Evolutionary conservation across 345 rosid genomes (phyloP).

Genomic region (Kernera saxatilis): DNA sequence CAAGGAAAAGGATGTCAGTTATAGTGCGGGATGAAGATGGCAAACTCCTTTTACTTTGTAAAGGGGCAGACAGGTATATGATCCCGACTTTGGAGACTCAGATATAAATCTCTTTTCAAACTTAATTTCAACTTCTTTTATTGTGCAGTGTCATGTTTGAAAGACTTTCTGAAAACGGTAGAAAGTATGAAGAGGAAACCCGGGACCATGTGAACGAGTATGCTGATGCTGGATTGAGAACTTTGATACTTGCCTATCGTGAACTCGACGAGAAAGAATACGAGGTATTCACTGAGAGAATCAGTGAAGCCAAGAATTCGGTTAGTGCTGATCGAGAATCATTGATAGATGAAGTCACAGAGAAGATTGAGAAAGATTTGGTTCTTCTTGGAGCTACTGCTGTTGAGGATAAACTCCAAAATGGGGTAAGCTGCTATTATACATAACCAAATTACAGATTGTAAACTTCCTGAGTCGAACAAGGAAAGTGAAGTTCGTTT

Average conservation of each 20-base stretch:
- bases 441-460: background rate
- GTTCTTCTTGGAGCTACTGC: constrained; percentile 97
- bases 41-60: constrained; percentile 70
- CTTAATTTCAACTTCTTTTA: background rate
- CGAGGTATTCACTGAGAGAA: constrained; percentile 43
- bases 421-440: constrained; percentile 60
- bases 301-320: constrained; percentile 68
- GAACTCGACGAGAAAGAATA: constrained; percentile 70
- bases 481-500: background rate
- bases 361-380: constrained; percentile 68
- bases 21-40: constrained; percentile 65
- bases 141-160: constrained; percentile 77
- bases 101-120: background rate
- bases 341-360: constrained; percentile 65
- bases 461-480: background rate
- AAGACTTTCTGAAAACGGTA: constrained; percentile 65
- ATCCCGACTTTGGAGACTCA: constrained; percentile 1
- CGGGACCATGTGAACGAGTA: constrained; percentile 75
- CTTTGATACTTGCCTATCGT: constrained; percentile 83
- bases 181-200: constrained; percentile 60
- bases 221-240: constrained; percentile 96
- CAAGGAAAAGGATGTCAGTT: constrained; percentile 80
- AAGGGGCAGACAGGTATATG: constrained; percentile 97
- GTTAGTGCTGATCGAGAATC: constrained; percentile 74
- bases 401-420: constrained; percentile 96